Base-by-base conservation (phyloP, 441 rosid genomes). In the Corymbia calophylla region DNA sequence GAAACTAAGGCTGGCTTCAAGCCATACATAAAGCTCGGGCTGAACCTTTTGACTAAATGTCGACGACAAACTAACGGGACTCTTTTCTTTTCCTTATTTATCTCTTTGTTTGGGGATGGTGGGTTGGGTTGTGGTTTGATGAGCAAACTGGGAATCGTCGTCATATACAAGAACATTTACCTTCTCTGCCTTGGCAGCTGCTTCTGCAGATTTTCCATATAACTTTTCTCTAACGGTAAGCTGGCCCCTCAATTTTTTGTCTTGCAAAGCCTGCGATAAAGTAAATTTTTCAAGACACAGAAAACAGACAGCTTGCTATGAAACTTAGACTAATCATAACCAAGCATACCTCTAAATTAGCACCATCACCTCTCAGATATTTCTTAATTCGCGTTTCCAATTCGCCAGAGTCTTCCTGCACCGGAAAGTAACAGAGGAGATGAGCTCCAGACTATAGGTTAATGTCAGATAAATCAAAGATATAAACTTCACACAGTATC, bases 111-210 rank as follows among this genome's bases (percentile, higher is more conserved):
- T 1, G 5, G 70, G 70, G 70, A 32, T 13, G 32, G 32, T 14
- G 68, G 18, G 2, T 0, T 11, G 70, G 8, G 32, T 3, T 62
- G 18, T n/a, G 70, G 70, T 62, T 62, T n/a, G 32, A 62, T 62
- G 81, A 70, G 8, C 27, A 35, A 70, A 35, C 81, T 70, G 15
- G 48, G 48, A 21, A 70, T 35, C 1, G 3, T 35, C 16, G 1
- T 35, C 81, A 70, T 73, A 39, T 11, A 39, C 82, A 35, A 73
- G 49, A 73, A 21, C 88, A 87, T 85, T 90, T 87, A 97, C 99
- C 95, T 96, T 97, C 94, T 96, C 99, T 27, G 94, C 92, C 94
- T 96, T 94, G 89, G 99, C 99, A 89, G 99, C 99, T 89, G 95
- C 90, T 93, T 92, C 95, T 0, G 98, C 99, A 90, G 98, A 93